Evolutionary conservation across 2,329 filamentous ascomycete species (phyloP).

Genomic region (Fusarium sacchari): DNA sequence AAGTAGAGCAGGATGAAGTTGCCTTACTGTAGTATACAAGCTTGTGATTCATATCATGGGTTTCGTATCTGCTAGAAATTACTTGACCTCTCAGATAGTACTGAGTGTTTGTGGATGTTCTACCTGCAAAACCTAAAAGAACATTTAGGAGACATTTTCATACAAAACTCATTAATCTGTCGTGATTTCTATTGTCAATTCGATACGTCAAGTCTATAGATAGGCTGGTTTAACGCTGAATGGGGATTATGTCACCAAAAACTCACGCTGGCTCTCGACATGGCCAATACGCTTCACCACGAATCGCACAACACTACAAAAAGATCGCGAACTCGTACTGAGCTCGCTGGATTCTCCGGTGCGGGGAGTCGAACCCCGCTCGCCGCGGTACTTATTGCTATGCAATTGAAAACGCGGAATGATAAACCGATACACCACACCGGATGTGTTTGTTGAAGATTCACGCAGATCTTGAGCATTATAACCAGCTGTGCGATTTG

Average conservation of each 20-base stretch:
- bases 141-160: background rate
- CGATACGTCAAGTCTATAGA: background rate
- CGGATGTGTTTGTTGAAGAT: slow-evolving; percentile 15
- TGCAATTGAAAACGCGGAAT: slow-evolving; percentile 37
- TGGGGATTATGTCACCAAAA: background rate
- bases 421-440: slow-evolving; percentile 39
- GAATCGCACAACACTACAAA: background rate
- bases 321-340: background rate
- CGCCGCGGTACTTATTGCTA: slow-evolving; percentile 21
- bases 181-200: background rate
- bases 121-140: background rate
- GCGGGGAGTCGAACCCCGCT: slow-evolving; percentile 37
- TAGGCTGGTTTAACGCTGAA: background rate
- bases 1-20: background rate
- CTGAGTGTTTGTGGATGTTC: background rate
- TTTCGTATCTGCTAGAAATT: background rate
- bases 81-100: background rate
- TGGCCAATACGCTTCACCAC: background rate
- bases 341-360: slow-evolving; percentile 7
- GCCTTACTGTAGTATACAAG: background rate
- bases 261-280: no score
- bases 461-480: fast-evolving
- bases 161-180: no score
- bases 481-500: background rate
- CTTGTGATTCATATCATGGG: background rate